Evolutionary conservation across 2,329 filamentous ascomycete genomes (phyloP), one percentile per base, ranked within the genome.

Genomic region (Sporothrix pseudoabietina): DNA sequence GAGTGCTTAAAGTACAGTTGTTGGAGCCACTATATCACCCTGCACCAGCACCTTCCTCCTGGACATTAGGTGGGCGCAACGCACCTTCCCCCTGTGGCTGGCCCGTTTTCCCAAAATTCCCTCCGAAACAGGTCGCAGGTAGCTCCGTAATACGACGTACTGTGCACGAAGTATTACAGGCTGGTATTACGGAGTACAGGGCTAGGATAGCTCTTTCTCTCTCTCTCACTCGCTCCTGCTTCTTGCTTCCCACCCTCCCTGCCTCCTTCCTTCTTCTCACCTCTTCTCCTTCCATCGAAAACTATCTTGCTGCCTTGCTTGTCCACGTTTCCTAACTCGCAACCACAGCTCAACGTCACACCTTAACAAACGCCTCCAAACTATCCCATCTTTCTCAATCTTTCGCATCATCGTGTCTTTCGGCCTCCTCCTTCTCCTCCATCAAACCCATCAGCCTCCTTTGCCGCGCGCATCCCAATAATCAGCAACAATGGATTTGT

Each of bases 401-500:
- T 39, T 6, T n/a, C 55, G 44, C 69, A 19, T 12, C 22, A 26
- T 39, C 26, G 49, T 39, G 14, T 22, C 19, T 12, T 47, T 39
- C 65, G 14, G 30, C 19, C 32, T 26, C 22, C 52, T 54, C 32
- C 19, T 57, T 32, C 16, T 2, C 39, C 41, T 65, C 66, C 35
- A 41, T 41, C 63, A 2, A 26, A 47, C 12, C 54, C 16, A 30
- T 44, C 52, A 30, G 9, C 16, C 47, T 26, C 52, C 30, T 47
- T 39, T n/a, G 3, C 69, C 71, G 8, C 41, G n/a, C 66, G 71
- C 61, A 44, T 61, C 52, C 52, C 26, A 44, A 54, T 52, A 55
- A 49, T 47, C 39, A 19, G 55, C 59, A 61, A 5, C 73, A 66
- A 72, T 74, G 72, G 94, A 97, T 84, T 93, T 94, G 86, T 95